Base-by-base conservation (phyloP, 768 basidiomycete species). In the Pleurotus pulmonarius region DNA sequence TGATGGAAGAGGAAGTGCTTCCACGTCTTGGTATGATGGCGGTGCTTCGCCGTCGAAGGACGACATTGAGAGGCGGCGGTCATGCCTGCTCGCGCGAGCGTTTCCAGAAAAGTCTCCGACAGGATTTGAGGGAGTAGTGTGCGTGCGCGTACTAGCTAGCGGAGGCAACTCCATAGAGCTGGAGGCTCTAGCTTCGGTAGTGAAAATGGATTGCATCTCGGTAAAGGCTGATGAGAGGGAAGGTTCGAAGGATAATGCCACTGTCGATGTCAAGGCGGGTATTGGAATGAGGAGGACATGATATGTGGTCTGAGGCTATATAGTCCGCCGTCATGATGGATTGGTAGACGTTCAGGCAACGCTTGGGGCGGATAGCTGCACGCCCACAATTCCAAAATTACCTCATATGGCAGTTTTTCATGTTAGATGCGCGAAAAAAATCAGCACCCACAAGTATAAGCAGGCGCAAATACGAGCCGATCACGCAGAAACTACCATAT, bases 21-120 rank as follows among this genome's bases (percentile, higher is more conserved):
- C 51, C 4, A 53, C 51, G 39, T 53, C 51, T 41, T 39, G 37
- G 39, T 53, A 53, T 29, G 51, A 56, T 40, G 58, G 48, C 12
- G 53, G 49, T 5, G 55, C 56, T 9, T 57, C 56, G 16, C 52
- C 49, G 22, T 53, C 39, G 12, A 22, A 37, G 22, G 51, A 53
- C 37, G 51, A 40, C 37, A 39, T 15, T 12, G 51, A 53, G 37
- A 53, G 34, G 37, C 51, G 51, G 39, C 51, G 51, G 22, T 53
- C 51, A n/a, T 53, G 51, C 38, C 51, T 40, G 51, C 51, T 53
- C 9, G n/a, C 39, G 12, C 51, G 16, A 4, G 51, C 41, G 24
- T 39, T 53, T 53, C 51, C 51, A n/a, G 40, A 26, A 18, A 53
- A 53, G 51, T 53, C 39, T 20, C 41, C 51, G 39, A 41, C 13